phyloP scores from a whole-genome alignment of 176 grass and related monocot species.

The Secale cereale region DNA sequence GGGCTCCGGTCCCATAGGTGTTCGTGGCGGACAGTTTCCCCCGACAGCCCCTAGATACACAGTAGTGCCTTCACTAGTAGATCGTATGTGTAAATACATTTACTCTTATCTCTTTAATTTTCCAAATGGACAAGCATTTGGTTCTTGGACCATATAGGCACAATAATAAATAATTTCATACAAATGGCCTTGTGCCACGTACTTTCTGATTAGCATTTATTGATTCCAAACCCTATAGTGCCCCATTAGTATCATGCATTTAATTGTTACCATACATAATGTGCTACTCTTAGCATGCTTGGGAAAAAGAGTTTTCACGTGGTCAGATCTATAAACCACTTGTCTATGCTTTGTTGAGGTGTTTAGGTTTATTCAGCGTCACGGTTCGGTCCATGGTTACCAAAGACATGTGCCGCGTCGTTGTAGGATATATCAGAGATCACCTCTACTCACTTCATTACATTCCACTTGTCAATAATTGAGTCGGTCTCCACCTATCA shows the following conservation, averaged over 20 bases:
- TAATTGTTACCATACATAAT: too few species aligned
- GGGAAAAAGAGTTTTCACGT: not conserved
- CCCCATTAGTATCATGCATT: not conserved
- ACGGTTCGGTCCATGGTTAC: too few species aligned
- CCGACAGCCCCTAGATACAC: constrained; percentile 55
- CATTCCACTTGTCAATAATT: too few species aligned
- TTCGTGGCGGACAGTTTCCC: too few species aligned
- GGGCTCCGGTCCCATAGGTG: too few species aligned
- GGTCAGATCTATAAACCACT: not conserved
- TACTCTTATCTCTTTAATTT: not conserved
- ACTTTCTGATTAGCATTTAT: not conserved
- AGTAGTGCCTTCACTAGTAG: constrained; percentile 29
- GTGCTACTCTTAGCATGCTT: too few species aligned
- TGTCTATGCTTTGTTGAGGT: too few species aligned
- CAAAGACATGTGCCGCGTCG: too few species aligned
- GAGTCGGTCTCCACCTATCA: too few species aligned
- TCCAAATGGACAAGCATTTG: not conserved
- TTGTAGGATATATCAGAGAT: too few species aligned
- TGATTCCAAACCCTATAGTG: not conserved
- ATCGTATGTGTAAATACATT: constrained; percentile 29
- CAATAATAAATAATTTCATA: not conserved
- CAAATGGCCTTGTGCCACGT: not conserved
- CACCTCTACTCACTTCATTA: too few species aligned
- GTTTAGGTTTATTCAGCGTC: too few species aligned
- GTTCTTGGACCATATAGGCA: constrained; percentile 4